Evolutionary conservation across 1,139 yeast genomes (phyloP).

Genomic region (Zygosaccharomyces pseudobailii): DNA sequence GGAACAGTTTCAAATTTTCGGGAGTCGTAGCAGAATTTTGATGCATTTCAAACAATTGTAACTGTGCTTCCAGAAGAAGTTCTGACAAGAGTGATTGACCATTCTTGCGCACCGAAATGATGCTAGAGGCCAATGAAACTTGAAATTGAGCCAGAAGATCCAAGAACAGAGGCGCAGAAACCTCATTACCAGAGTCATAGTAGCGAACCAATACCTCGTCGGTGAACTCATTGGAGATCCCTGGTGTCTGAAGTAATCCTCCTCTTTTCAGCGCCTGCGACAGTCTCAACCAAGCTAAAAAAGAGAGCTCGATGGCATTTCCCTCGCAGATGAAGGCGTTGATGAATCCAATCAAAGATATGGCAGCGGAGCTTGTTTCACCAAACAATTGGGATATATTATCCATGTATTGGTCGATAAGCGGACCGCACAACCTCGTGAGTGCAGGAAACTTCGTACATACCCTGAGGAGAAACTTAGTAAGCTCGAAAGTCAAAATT

Average conservation of each 20-base stretch:
- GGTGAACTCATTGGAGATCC: constrained; percentile 21
- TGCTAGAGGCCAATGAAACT: constrained; percentile 6
- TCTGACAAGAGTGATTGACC: constrained; percentile 11
- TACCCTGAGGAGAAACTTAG: constrained; percentile 34
- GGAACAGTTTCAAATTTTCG: constrained; percentile 5
- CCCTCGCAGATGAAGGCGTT: constrained; percentile 25
- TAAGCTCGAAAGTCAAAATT: constrained; percentile 35
- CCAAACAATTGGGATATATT: constrained; percentile 20
- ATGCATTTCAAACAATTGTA: constrained; percentile 13
- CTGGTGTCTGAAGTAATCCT: constrained; percentile 15
- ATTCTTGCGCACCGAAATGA: constrained; percentile 3
- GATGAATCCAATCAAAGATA: constrained; percentile 32
- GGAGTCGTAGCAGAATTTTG: constrained; percentile 4
- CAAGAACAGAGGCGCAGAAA: constrained; percentile 25
- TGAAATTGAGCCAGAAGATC: constrained; percentile 26
- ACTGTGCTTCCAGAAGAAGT: constrained; percentile 21
- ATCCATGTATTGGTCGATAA: constrained; percentile 31
- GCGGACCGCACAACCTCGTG: constrained; percentile 14
- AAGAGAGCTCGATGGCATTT: constrained; percentile 18
- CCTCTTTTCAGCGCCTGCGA: constrained; percentile 17
- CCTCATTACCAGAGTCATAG: constrained; percentile 28
- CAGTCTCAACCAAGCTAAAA: constrained; percentile 21
- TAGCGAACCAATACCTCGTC: constrained; percentile 32
- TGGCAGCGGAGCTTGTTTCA: constrained; percentile 24
- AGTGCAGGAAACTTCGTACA: constrained; percentile 34